Base-by-base conservation (phyloP, 306 rosid genomes). In the Rubus parviflorus region DNA sequence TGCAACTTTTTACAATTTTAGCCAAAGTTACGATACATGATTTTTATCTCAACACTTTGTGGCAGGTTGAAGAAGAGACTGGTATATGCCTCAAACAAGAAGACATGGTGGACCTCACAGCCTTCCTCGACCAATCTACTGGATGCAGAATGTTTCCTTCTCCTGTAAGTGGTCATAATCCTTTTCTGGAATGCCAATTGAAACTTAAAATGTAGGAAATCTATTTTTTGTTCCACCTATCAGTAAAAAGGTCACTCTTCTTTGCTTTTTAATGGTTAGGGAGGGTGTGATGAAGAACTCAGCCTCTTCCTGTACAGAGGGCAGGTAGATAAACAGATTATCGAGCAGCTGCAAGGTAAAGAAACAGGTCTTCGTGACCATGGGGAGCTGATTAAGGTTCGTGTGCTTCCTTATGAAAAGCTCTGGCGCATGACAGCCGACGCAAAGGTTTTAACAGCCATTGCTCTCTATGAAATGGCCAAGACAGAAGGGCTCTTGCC, bases 211-310 rank as follows among this genome's bases (percentile, higher is more conserved):
- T 8, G 11, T n/a, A 22, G 37, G 16, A 5, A 14, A 7, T 23
- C 60, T 38, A 46, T 43, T 25, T 51, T 76, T 47, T 40, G 49
- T 25, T 72, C 37, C 73, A 47, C 25, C 73, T 76, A n/a, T 16
- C 62, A 25, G 37, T 23, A 54, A 67, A 30, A 81, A 48, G 38
- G 76, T 83, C 73, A 75, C 58, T 15, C 10, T n/a, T 51, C 56
- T 63, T 13, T 16, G 22, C 25, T n/a, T 30, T 73, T 43, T 5
- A 49, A 6, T 76, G 69, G 54, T 13, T 68, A 94, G 98, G 98
- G 98, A 73, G 97, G 97, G 74, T 95, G 97, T 37, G 97, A 92
- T 14, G 98, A 95, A 84, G 98, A 88, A 83, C 70, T 94, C 62
- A 83, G 97, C 81, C 80, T 92, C 64, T 90, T 87, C 80, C 86